Percentiles rank a stretch among this genome's conserved stretches.
These are phyloP conservation scores for Artemisia annua DNA, from an alignment of 129 eudicot genomes.

Conservation along the genomic window DNA sequence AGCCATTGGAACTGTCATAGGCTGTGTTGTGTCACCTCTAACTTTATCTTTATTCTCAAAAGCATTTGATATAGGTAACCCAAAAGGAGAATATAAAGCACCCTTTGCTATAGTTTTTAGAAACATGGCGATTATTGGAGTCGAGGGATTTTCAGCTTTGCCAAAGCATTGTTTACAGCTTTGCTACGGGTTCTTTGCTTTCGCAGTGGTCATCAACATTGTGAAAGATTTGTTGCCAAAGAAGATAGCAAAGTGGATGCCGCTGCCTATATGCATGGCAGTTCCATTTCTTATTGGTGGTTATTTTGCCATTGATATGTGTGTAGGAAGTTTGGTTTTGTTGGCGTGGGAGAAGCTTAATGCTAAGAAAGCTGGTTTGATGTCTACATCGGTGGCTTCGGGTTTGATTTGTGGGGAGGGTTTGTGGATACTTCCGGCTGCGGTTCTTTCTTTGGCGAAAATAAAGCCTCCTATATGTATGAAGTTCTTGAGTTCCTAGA, in stretches of 20 bases:
- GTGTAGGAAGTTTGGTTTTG: constrained; percentile 72
- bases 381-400: constrained; percentile 89
- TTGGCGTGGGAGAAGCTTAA: constrained; percentile 61
- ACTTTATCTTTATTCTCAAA: constrained; percentile 56
- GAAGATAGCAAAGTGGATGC: constrained; percentile 76
- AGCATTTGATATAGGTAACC: constrained; percentile 77
- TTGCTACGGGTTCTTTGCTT: constrained; percentile 63
- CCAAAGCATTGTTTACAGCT: constrained; percentile 72
- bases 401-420: constrained; percentile 97
- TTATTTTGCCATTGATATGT: constrained; percentile 73
- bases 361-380: constrained; percentile 49
- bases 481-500: constrained; percentile 41
- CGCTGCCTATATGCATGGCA: constrained; percentile 84
- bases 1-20: constrained; percentile 66
- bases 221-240: constrained; percentile 55
- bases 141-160: constrained; percentile 68
- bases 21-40: constrained; percentile 69
- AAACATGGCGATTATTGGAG: constrained; percentile 75
- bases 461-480: constrained; percentile 75
- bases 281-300: constrained; percentile 78
- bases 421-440: constrained; percentile 79
- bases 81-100: constrained; percentile 77
- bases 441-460: constrained; percentile 63
- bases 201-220: constrained; percentile 51
- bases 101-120: constrained; percentile 81